Evolutionary conservation across 1,139 yeast genomes (phyloP), one percentile per base, ranked within the genome.

Genomic region (Pichia sp.): DNA sequence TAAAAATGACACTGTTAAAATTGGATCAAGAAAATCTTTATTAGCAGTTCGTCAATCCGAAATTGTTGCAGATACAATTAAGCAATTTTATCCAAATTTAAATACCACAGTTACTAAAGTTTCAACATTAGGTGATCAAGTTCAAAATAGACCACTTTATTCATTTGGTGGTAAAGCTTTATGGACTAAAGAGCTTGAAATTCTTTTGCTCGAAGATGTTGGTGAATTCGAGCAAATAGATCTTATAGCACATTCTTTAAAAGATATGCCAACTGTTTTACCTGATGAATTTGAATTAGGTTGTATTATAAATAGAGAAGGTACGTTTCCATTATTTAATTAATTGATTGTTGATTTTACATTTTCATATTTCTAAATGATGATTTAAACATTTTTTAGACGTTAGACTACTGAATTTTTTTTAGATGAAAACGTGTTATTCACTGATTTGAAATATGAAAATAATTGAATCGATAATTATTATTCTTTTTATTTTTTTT

Each of bases 171-270:
- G 98, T 22, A 91, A 91, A 61, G 79, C 96, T 1, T 65, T 91
- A 33, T 91, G 98, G 98, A 91, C 98, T 10, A 85, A 87, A 58
- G 98, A 91, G 62, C 70, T 91, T 47, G 98, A 91, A 63, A 81
- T 79, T 25, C 66, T 88, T 42, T 40, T 59, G n/a, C 67, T 91
- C 42, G 69, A 84, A 50, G 66, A 74, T 39, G 67, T 79, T 31
- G 87, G 78, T n/a, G 73, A 66, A 33, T 77, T 70, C 51, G 85
- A 86, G 42, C 68, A 78, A 59, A 70, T 91, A 41, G 97, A 91
- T 61, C 67, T 91, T 63, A 83, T 91, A 57, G 97, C 91, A 31
- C 98, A 91, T 62, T 85, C 95, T 3, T 70, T 91, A 52, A 91
- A 91, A 62, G 97, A 91, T 62, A 82, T 91, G 84, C 98, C 98